Conservation (phyloP, 169 alveolate genomes). For the Plasmodium malariae region DNA sequence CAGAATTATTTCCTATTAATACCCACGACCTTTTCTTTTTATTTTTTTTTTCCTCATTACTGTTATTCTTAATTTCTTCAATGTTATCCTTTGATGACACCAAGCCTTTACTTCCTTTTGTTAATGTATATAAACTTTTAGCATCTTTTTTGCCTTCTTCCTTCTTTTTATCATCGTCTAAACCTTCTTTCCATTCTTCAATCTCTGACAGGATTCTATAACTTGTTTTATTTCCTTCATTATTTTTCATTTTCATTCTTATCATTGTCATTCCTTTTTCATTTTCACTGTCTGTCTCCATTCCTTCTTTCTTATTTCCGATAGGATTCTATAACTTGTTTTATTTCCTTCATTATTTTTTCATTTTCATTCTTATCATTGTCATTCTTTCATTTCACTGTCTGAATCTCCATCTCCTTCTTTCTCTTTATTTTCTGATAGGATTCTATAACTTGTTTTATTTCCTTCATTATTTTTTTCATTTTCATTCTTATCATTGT, state of each 20-base stretch:
- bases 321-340: no score
- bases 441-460: neutral
- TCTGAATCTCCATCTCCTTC: neutral
- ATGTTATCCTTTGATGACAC: no score
- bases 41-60: neutral
- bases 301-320: no score
- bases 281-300: no score
- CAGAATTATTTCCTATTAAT: neutral
- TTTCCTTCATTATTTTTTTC: neutral
- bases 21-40: neutral
- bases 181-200: neutral
- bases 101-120: no score
- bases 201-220: neutral
- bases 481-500: neutral
- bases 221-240: no score
- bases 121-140: no score
- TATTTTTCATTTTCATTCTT: no score
- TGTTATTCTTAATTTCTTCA: no score
- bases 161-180: neutral
- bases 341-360: neutral
- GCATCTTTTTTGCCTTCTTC: no score
- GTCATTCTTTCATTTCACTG: neutral
- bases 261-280: no score
- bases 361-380: neutral
- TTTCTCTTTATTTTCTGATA: neutral